Base-by-base conservation (phyloP, 2,329 filamentous ascomycete genomes). In the Dothidotthia symphoricarpi region DNA sequence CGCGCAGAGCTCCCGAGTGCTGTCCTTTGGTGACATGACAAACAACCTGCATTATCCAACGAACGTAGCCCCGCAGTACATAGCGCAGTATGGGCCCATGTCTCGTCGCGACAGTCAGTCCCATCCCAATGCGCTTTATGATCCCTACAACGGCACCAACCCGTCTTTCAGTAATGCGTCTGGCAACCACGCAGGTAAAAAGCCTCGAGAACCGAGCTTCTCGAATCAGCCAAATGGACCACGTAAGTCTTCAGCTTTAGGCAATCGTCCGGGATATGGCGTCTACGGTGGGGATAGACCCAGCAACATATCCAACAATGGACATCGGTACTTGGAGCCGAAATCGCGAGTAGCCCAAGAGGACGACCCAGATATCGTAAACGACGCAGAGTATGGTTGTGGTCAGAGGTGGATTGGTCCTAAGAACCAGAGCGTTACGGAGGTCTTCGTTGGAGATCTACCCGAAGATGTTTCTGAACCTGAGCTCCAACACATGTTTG, bases 321-420 rank as follows among this genome's bases (percentile, higher is more conserved):
- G 14, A 22, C 16, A 30, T 25, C 41, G 43, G 9, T 36, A 42
- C 13, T 17, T 22, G 16, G 51, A 56, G 5, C 25, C 22, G n/a
- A 36, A 39, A 14, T 27, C 17, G 13, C 10, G 10, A 14, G 27
- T 28, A 22, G 3, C n/a, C 26, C n/a, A 26, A 26, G 35, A 45
- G 12, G 28, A 51, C 8, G 53, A 63, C 34, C 39, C 33, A 3
- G 36, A 16, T 1, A 49, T 59, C 8, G 52, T 41, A 22, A 34
- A 49, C 7, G 54, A 66, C 25, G 22, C 22, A 8, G 30, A 46
- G 7, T 34, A 28, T 33, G 61, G 61, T 5, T 66, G 63, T 17
- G 30, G 45, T 28, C 32, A 55, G 13, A 35, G 43, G 5, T 64
- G 55, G 52, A 66, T 67, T 26, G 63, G 59, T 3, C 56, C 57